A percentile compares a stretch with the other conserved stretches of the same genome.
Conservation (phyloP, 73 alveolate species). For the Paramecium biaurelia region DNA sequence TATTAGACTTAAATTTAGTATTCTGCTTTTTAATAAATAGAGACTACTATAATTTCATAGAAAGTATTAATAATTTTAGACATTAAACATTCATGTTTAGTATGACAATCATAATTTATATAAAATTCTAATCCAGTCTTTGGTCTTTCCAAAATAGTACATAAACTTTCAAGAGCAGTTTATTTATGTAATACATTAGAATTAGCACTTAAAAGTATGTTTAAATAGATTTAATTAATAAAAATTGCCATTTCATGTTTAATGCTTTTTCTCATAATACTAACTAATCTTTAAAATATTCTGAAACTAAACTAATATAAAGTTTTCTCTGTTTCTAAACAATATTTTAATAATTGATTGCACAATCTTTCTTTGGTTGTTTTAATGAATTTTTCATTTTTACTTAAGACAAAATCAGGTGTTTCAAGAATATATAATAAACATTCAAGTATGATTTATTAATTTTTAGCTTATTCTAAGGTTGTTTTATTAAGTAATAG, state of each 20-base stretch:
- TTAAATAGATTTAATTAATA: conserved; percentile 53
- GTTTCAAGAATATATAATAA: conserved; percentile 48
- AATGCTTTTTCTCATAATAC: background rate
- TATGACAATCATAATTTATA: conserved; percentile 58
- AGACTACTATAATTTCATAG: background rate
- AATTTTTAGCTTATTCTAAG: conserved; percentile 28
- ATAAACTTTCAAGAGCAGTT: conserved; percentile 50
- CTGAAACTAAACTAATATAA: conserved; percentile 20
- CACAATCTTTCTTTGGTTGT: conserved; percentile 41
- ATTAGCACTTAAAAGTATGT: conserved; percentile 42
- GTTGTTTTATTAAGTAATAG: background rate
- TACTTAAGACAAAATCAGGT: conserved; percentile 25
- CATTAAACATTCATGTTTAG: conserved; percentile 50
- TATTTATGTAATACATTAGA: conserved; percentile 40
- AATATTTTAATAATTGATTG: conserved; percentile 49
- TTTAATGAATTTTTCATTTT: conserved; percentile 28
- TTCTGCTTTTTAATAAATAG: background rate
- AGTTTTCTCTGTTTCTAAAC: conserved; percentile 56
- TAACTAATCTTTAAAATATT: conserved; percentile 24
- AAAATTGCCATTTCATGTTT: conserved; percentile 62
- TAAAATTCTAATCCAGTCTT: conserved; percentile 55
- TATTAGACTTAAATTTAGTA: background rate
- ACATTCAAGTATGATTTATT: conserved; percentile 35
- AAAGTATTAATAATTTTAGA: conserved; percentile 28
- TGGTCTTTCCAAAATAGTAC: conserved; percentile 16